Conservation (phyloP, 2,329 filamentous ascomycete genomes). For the Pseudogymnoascus sp. region DNA sequence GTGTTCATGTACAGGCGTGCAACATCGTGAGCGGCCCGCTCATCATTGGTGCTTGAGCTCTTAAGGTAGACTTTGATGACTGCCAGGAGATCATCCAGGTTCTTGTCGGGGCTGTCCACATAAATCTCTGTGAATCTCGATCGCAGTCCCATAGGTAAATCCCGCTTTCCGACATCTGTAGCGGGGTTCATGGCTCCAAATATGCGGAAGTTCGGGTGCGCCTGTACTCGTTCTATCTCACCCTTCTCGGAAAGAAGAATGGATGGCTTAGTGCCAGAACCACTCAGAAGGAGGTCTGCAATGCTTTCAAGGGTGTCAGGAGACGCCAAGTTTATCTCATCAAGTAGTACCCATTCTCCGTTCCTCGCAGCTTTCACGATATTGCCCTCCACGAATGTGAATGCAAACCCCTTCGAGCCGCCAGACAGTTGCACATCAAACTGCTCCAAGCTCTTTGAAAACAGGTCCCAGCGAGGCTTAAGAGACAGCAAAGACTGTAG, state of each 20-base stretch:
- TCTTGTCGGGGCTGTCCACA: conserved; percentile 79
- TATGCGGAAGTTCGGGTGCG: conserved; percentile 87
- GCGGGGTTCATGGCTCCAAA: conserved; percentile 99
- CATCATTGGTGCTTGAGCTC: conserved; percentile 59
- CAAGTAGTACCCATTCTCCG: conserved; percentile 91
- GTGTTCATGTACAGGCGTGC: conserved; percentile 82
- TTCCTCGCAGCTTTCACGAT: conserved; percentile 93
- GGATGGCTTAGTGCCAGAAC: conserved; percentile 63
- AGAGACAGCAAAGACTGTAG: conserved; percentile 52
- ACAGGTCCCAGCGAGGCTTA: conserved; percentile 67
- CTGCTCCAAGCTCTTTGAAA: conserved; percentile 63
- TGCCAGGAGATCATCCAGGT: conserved; percentile 74
- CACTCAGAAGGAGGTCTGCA: conserved; percentile 72
- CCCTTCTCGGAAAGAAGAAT: conserved; percentile 88
- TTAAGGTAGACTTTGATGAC: conserved; percentile 86
- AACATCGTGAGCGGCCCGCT: conserved; percentile 69
- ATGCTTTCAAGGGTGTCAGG: conserved; percentile 92
- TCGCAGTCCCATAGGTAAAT: conserved; percentile 78
- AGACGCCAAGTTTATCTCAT: conserved; percentile 94
- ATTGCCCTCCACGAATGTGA: conserved; percentile 92
- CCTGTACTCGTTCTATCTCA: conserved; percentile 79
- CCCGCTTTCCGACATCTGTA: conserved; percentile 92
- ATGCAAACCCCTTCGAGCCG: conserved; percentile 70
- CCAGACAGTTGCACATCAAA: conserved; percentile 73
- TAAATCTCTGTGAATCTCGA: conserved; percentile 95